These are phyloP conservation scores for Lanmaoa pseudosensibilis DNA, from an alignment of 768 basidiomycete species.

Conservation along the genomic window DNA sequence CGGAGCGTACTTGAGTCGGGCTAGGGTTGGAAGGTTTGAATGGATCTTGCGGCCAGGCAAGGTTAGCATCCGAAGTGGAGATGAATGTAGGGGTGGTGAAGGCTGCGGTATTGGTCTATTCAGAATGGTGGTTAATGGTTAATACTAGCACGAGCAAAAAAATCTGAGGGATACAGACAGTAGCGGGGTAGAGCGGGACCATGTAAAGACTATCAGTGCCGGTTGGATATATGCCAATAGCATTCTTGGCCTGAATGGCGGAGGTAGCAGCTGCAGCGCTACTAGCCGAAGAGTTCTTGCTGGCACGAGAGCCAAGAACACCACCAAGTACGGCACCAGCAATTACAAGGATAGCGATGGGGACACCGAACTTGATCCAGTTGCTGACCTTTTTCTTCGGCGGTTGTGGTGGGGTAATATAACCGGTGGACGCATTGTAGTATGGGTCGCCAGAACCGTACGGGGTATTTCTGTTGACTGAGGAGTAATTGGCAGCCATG, in stretches of 20 bases:
- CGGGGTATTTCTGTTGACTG: slow-evolving; percentile 38
- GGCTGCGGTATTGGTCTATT: slow-evolving; percentile 71
- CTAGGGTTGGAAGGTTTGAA: slow-evolving; percentile 65
- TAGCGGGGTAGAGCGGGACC: slow-evolving; percentile 85
- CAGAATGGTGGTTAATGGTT: background rate
- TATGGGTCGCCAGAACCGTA: slow-evolving; percentile 67
- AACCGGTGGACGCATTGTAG: slow-evolving; percentile 70
- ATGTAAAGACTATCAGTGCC: slow-evolving; percentile 77
- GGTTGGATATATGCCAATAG: slow-evolving; percentile 68
- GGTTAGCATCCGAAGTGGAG: slow-evolving; percentile 46
- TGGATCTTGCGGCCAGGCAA: slow-evolving; percentile 80
- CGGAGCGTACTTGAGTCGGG: slow-evolving; percentile 61
- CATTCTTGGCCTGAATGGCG: slow-evolving; percentile 57
- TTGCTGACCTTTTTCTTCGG: slow-evolving; percentile 57
- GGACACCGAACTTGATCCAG: slow-evolving; percentile 78
- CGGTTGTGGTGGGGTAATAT: slow-evolving; percentile 50
- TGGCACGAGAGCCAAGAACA: slow-evolving; percentile 67
- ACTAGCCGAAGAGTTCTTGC: slow-evolving; percentile 37
- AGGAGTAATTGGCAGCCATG: slow-evolving; percentile 43
- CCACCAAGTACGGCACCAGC: slow-evolving; percentile 73
- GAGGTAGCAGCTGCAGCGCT: slow-evolving; percentile 42
- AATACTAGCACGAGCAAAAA: background rate
- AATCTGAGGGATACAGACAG: slow-evolving; percentile 53
- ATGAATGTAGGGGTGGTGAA: slow-evolving; percentile 74
- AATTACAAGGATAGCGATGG: slow-evolving; percentile 62